Conservation (phyloP, 495 filamentous ascomycete genomes). For the Cryomyces minteri region DNA sequence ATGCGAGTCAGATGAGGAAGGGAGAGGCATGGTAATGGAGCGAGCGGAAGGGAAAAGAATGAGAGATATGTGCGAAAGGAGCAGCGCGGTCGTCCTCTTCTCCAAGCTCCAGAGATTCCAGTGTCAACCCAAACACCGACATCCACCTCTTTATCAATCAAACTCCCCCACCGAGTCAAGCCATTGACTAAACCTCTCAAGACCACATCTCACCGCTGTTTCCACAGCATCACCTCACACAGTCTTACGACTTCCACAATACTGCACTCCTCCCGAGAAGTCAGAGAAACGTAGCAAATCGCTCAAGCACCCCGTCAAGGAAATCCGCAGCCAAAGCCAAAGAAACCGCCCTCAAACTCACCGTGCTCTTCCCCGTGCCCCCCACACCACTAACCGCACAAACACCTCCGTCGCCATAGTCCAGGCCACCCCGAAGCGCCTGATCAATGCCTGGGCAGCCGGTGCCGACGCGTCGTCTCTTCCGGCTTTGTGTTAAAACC, state of each 20-base stretch:
- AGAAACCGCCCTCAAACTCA: neutral
- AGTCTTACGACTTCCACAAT: neutral
- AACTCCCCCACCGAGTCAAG: too few species aligned
- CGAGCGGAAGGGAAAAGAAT: neutral
- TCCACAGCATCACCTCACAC: neutral
- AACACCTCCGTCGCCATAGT: slow-evolving; percentile 5
- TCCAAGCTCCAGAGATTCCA: neutral
- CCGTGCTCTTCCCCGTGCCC: slow-evolving; percentile 5
- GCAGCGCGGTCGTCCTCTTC: neutral
- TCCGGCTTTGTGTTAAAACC: neutral
- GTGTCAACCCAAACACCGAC: too few species aligned
- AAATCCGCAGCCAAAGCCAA: neutral
- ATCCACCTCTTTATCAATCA: too few species aligned
- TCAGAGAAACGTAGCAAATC: neutral
- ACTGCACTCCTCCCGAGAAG: neutral
- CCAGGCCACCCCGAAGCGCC: slow-evolving; percentile 11
- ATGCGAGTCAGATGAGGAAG: neutral
- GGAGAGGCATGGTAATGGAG: neutral
- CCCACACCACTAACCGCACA: slow-evolving; percentile 7
- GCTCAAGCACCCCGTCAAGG: neutral
- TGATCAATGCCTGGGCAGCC: slow-evolving; percentile 11
- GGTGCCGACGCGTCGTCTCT: slow-evolving; percentile 2
- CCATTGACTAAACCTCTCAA: neutral
- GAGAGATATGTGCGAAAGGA: neutral
- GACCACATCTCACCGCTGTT: neutral